phyloP scores from a whole-genome alignment of 768 basidiomycete genomes.

The Auricularia auricula-judae region DNA sequence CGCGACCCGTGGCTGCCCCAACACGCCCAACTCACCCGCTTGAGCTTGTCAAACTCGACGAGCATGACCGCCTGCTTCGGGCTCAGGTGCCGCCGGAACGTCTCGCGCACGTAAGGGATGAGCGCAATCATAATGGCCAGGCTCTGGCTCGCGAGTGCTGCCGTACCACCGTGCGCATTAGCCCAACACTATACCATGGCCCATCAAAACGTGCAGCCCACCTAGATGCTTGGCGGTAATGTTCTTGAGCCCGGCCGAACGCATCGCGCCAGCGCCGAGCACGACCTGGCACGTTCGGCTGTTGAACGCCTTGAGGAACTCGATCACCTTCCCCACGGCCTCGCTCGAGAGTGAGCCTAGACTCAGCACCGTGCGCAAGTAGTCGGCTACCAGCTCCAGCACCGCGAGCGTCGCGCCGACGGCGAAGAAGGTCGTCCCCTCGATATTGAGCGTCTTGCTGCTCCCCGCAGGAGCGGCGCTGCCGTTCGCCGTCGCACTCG shows the following conservation, averaged over 20 bases:
- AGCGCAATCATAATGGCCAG: constrained; percentile 89
- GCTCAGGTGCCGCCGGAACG: constrained; percentile 85
- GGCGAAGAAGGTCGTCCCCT: constrained; percentile 74
- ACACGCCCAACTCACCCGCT: constrained; percentile 50
- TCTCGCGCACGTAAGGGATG: constrained; percentile 92
- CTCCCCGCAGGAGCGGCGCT: constrained; percentile 46
- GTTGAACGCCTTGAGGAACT: constrained; percentile 96
- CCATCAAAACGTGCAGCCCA: constrained; percentile 15
- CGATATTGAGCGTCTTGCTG: constrained; percentile 35
- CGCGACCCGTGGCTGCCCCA: no score
- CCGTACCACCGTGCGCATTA: neutral
- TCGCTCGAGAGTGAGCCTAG: constrained; percentile 85
- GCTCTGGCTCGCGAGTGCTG: constrained; percentile 92
- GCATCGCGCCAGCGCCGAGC: constrained; percentile 97
- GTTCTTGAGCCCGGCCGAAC: constrained; percentile 92
- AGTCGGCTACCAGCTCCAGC: constrained; percentile 65
- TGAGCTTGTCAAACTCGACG: constrained; percentile 96
- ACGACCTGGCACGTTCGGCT: constrained; percentile 98
- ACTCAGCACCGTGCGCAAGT: constrained; percentile 80
- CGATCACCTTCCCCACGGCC: constrained; percentile 87
- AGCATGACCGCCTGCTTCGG: constrained; percentile 94
- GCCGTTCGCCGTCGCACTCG: constrained; percentile 6
- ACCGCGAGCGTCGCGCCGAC: constrained; percentile 78
- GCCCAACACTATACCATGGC: neutral
- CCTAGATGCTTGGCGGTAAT: constrained; percentile 98